These are phyloP conservation scores for Diaporthe helianthi DNA, from an alignment of 2,329 filamentous ascomycete species.

Conservation along the genomic window DNA sequence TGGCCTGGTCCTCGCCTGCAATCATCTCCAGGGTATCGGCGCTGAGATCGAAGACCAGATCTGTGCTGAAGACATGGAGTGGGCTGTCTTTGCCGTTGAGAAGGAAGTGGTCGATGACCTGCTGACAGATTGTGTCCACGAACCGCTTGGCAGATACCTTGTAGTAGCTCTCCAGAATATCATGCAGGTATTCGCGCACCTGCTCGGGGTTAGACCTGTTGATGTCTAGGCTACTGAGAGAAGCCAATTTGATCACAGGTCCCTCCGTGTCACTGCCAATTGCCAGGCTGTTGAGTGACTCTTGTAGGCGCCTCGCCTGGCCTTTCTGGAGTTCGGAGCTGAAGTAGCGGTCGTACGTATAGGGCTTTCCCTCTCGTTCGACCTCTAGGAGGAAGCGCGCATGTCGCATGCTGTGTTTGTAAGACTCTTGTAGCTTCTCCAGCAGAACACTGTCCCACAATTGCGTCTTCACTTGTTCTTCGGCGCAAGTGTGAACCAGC, in stretches of 20 bases:
- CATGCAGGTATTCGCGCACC: conserved; percentile 59
- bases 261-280: neutral
- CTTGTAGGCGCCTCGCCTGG: conserved; percentile 38
- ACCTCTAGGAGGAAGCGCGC: conserved; percentile 58
- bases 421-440: conserved; percentile 53
- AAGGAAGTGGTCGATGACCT: conserved; percentile 62
- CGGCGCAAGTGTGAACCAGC: conserved; percentile 51
- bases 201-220: conserved; percentile 37
- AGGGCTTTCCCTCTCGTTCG: conserved; percentile 53
- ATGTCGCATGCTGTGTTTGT: conserved; percentile 56
- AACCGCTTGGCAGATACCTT: conserved; percentile 66
- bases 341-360: conserved; percentile 63
- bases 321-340: conserved; percentile 46
- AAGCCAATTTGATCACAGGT: neutral
- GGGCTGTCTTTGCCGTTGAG: conserved; percentile 58
- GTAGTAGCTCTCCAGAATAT: conserved; percentile 68
- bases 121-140: conserved; percentile 66
- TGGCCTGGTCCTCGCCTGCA: conserved; percentile 61
- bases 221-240: neutral
- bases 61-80: conserved; percentile 58
- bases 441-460: conserved; percentile 53
- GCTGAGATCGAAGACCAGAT: conserved; percentile 56
- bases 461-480: conserved; percentile 50
- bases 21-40: conserved; percentile 59
- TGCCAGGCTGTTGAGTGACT: conserved; percentile 33